Base-by-base conservation (phyloP, 1,284 basidiomycete species). In the Ceratobasidium sp. region DNA sequence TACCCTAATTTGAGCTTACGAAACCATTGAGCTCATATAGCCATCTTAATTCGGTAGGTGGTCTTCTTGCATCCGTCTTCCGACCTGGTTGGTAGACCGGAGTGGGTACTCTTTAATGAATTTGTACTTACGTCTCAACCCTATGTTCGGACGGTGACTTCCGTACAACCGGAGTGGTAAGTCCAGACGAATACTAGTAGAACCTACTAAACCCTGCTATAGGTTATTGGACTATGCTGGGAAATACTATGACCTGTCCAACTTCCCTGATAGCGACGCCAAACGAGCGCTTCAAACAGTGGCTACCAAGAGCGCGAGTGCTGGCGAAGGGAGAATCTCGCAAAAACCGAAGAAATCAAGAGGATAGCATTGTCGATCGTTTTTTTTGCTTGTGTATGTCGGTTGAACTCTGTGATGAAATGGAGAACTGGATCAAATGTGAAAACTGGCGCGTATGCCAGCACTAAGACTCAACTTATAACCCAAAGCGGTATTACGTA, bases 81-180 rank as follows among this genome's bases (percentile, higher is more conserved):
- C 80, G 96, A 97, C 42, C 87, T 99, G 67, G 95, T 97, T 81
- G 91, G 91, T n/a, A 93, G 93, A 78, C 97, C 97, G 0, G 97
- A 99, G 83, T 99, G 97, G 95, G 96, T 99, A 15, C 86, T 98
- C 60, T 99, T 98, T 89, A 98, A 99, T 85, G 98, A 98, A 85
- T 99, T 99, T 84, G 96, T 99, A 40, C 87, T 99, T 80, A 99
- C 97, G 13, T 96, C 96, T 9, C 87, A 90, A 79, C 91, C 92
- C 78, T 99, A 94, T 83, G 97, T 99, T 83, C 92, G 97, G 55
- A 98, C 95, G 0, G 95, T 97, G 28, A 94, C 96, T 0, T 96
- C 97, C 80, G 90, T 98, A 77, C 89, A 91, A 83, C 90, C 94
- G 1, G 97, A 98, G 83, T 99, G 98, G 96, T 95, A 84, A 46